These are phyloP conservation scores for Lactarius vividus DNA, from an alignment of 768 basidiomycete genomes.

Conservation along the genomic window DNA sequence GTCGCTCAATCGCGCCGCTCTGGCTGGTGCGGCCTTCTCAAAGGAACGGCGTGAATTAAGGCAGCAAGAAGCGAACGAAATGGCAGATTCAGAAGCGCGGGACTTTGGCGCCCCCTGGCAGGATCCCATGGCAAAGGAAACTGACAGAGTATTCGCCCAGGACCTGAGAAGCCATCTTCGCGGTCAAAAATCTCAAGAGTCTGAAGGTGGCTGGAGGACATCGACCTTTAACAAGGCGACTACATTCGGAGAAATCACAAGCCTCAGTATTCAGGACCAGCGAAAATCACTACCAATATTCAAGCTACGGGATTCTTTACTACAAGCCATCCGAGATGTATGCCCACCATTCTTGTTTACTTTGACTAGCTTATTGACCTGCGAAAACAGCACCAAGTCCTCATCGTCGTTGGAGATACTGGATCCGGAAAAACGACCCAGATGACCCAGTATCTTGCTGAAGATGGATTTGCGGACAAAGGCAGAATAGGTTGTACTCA, in stretches of 20 bases:
- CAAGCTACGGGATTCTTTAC: constrained; percentile 86
- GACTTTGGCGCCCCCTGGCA: constrained; percentile 97
- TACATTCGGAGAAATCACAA: constrained; percentile 92
- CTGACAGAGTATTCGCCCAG: constrained; percentile 88
- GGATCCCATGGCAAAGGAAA: constrained; percentile 92
- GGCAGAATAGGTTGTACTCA: constrained; percentile 97
- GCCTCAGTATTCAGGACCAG: constrained; percentile 89
- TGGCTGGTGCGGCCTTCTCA: constrained; percentile 89
- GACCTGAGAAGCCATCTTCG: constrained; percentile 80
- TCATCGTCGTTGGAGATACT: constrained; percentile 98
- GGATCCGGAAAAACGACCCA: constrained; percentile 99
- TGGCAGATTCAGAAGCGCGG: constrained; percentile 89
- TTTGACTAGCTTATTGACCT: constrained; percentile 27
- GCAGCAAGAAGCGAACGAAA: constrained; percentile 91
- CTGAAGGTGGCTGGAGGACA: constrained; percentile 83
- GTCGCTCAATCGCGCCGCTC: constrained; percentile 90
- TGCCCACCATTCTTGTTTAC: constrained; percentile 33
- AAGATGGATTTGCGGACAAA: constrained; percentile 86
- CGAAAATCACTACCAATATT: constrained; percentile 89
- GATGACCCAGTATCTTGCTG: constrained; percentile 98
- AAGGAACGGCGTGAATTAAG: constrained; percentile 94
- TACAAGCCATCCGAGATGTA: constrained; percentile 89
- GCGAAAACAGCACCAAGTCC: constrained; percentile 77
- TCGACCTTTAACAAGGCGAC: constrained; percentile 93
- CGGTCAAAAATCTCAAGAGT: constrained; percentile 78